Conservation (phyloP, 2,329 filamentous ascomycete species). For the Tolypocladium guangdongense region DNA sequence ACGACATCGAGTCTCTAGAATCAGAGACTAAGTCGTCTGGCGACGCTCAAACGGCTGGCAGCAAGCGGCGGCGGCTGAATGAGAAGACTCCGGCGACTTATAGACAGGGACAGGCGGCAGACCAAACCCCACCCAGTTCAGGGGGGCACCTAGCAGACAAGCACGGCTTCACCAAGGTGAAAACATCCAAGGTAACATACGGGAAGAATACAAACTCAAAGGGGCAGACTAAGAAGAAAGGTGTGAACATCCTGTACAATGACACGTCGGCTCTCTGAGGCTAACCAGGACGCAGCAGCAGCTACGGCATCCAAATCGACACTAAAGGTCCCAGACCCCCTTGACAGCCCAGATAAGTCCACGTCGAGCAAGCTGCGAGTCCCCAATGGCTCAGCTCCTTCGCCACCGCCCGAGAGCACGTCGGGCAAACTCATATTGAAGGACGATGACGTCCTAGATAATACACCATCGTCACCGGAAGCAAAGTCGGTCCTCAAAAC, state of each 20-base stretch:
- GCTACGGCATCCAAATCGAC: background rate
- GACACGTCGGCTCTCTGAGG: background rate
- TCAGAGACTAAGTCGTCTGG: background rate
- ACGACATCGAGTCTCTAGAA: background rate
- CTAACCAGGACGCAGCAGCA: background rate
- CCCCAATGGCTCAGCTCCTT: background rate
- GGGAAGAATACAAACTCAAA: conserved; percentile 10
- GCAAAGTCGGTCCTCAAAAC: background rate
- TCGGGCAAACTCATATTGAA: conserved; percentile 1
- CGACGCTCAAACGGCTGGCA: background rate
- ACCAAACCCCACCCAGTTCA: conserved; percentile 6
- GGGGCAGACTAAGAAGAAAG: conserved; percentile 6
- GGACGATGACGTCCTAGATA: background rate
- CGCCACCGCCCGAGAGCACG: background rate
- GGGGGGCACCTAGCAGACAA: conserved; percentile 11
- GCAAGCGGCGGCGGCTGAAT: conserved; percentile 4
- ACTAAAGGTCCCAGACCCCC: conserved; percentile 1
- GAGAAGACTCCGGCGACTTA: background rate
- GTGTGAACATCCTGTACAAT: background rate
- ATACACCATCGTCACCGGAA: background rate
- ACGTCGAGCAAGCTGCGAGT: background rate
- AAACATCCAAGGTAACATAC: conserved; percentile 13
- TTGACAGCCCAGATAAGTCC: conserved; percentile 3
- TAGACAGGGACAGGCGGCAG: background rate
- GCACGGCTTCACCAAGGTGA: conserved; percentile 12